phyloP scores from a whole-genome alignment of 2,329 filamentous ascomycete species.

The Beauveria australis region DNA sequence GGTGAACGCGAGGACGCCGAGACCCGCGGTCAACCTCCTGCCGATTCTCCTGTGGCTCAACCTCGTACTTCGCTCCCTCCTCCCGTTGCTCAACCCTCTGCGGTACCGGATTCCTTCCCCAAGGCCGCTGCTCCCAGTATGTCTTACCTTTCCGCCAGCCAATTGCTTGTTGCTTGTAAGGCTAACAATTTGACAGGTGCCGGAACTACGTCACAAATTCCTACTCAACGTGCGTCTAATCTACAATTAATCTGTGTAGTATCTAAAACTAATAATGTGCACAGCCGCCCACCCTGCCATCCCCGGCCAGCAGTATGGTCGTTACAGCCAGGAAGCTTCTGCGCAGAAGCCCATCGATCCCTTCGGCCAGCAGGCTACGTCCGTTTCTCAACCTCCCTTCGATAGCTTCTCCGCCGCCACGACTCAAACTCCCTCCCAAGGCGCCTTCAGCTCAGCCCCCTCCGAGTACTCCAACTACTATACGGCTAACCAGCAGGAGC shows the following conservation, averaged over 20 bases:
- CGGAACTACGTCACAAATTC: background rate
- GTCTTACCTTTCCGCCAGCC: constrained; percentile 14
- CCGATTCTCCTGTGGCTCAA: constrained; percentile 80
- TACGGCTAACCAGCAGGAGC: constrained; percentile 62
- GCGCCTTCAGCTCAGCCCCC: constrained; percentile 64
- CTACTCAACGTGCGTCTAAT: constrained; percentile 20
- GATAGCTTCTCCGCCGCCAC: constrained; percentile 54
- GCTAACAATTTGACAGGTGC: background rate
- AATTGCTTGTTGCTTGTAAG: background rate
- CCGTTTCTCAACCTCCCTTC: constrained; percentile 44
- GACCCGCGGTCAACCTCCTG: constrained; percentile 85
- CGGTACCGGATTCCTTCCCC: constrained; percentile 47
- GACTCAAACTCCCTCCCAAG: constrained; percentile 52
- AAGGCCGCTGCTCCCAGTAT: constrained; percentile 45
- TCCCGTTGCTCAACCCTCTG: constrained; percentile 51
- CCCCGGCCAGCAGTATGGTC: constrained; percentile 58
- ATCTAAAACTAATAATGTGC: background rate
- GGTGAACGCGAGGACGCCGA: constrained; percentile 92
- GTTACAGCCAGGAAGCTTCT: constrained; percentile 59
- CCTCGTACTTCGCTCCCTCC: constrained; percentile 85
- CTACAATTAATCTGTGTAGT: background rate
- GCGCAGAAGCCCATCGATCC: constrained; percentile 80
- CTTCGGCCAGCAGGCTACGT: constrained; percentile 65
- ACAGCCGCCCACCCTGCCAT: constrained; percentile 39
- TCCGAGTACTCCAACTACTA: constrained; percentile 83